These are phyloP conservation scores for Fusarium austroafricanum DNA, from an alignment of 2,329 filamentous ascomycete genomes.

Conservation along the genomic window DNA sequence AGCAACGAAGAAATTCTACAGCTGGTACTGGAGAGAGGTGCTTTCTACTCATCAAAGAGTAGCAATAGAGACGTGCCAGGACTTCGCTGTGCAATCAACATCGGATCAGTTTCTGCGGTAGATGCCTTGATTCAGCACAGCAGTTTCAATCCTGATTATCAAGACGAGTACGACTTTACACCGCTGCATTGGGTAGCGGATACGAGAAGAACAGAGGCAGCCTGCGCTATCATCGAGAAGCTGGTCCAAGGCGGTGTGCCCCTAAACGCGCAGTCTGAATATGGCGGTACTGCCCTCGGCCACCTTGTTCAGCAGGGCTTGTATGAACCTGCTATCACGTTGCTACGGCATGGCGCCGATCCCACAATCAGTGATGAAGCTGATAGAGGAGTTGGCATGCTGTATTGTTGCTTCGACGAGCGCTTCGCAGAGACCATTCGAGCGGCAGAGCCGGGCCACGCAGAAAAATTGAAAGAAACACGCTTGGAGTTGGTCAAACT, in stretches of 20 bases:
- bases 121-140: background rate
- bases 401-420: background rate
- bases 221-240: background rate
- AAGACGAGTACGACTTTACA: background rate
- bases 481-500: background rate
- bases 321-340: fast-evolving
- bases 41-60: background rate
- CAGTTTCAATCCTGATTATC: background rate
- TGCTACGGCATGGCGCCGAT: background rate
- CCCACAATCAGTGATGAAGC: background rate
- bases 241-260: background rate
- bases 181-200: background rate
- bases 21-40: background rate
- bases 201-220: background rate
- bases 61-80: background rate
- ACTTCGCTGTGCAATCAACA: background rate
- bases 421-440: background rate
- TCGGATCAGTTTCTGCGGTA: background rate
- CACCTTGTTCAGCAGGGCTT: background rate
- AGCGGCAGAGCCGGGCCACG: fast-evolving
- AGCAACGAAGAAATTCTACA: background rate
- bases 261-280: background rate
- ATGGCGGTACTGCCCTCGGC: background rate
- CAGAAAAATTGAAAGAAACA: background rate
- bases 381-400: background rate